Base-by-base conservation (phyloP, 2,329 filamentous ascomycete genomes). In the Botrytis squamosa region DNA sequence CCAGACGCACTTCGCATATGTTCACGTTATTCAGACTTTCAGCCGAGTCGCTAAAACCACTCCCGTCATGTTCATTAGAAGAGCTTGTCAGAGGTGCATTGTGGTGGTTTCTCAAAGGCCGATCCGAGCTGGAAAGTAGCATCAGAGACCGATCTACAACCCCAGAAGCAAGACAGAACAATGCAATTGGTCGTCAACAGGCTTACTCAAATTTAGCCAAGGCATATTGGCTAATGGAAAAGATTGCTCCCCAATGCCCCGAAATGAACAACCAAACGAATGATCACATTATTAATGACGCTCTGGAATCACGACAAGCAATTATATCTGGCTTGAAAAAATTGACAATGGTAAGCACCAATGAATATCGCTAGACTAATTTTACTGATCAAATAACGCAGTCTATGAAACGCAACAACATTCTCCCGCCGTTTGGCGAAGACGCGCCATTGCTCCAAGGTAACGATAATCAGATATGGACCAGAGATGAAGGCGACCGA, bases 91-190 rank as follows among this genome's bases (percentile, higher is more conserved):
- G 93, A 74, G 91, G 90, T 38, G 91, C 90, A 5, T 85, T 93
- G 0, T 98, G 95, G 95, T 98, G 95, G 95, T 97, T 97, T 79
- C 81, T 97, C 64, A 92, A 89, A 77, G 95, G 94, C 33, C 90
- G 94, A 75, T 89, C 91, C 79, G 90, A 90, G 16, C 85, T 97
- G 70, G 95, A 97, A 81, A 82, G 84, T 20, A 86, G 91, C 57
- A 90, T 97, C 65, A 88, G 93, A 75, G 90, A 89, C 70, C 87
- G 89, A 10, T 87, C 90, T 44, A 83, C 85, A 52, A 85, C 83
- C 60, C 85, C 87, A 7, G 86, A 89, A 75, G 84, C 83, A 14
- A 84, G 89, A 77, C 84, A 86, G 80, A 84, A 87, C 78, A 87
- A 85, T 76, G 85, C 89, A 76, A 84, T 87, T 76, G 82, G 88